phyloP scores from a whole-genome alignment of 1,284 basidiomycete genomes.

The Trichosporon inkin region DNA sequence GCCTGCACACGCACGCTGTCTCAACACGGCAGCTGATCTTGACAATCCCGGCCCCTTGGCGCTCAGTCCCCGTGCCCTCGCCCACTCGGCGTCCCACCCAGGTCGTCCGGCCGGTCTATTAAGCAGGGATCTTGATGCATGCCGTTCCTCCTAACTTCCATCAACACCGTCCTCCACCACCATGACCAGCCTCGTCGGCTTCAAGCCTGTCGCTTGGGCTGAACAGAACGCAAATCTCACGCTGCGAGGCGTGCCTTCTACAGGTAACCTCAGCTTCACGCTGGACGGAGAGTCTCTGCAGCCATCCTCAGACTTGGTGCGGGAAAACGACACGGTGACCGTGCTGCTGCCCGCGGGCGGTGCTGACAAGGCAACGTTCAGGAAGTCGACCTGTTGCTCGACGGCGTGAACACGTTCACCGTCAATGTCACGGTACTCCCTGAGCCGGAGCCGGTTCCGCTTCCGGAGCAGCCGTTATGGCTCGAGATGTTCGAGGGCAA shows the following conservation, averaged over 20 bases:
- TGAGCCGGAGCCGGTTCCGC: background rate
- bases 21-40: no score
- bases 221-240: constrained; percentile 1
- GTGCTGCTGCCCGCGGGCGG: background rate
- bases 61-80: no score
- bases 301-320: background rate
- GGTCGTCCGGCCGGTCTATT: no score
- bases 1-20: no score
- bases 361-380: background rate
- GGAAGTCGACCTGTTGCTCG: background rate
- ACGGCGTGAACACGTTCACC: background rate
- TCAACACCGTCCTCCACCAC: no score
- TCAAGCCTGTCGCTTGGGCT: constrained; percentile 7
- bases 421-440: constrained; percentile 10
- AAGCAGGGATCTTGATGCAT: no score
- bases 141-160: no score
- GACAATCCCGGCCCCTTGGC: no score
- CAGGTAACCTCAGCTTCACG: background rate
- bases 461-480: constrained; percentile 8
- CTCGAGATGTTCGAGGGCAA: constrained; percentile 10
- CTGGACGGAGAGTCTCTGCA: background rate
- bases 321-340: background rate
- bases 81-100: no score
- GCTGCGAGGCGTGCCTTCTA: background rate
- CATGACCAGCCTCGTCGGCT: background rate